A percentile compares a stretch with the other conserved stretches of the same genome.
Conservation (phyloP, 805 yeast genomes). For the Kazachstania kunashirensis region DNA sequence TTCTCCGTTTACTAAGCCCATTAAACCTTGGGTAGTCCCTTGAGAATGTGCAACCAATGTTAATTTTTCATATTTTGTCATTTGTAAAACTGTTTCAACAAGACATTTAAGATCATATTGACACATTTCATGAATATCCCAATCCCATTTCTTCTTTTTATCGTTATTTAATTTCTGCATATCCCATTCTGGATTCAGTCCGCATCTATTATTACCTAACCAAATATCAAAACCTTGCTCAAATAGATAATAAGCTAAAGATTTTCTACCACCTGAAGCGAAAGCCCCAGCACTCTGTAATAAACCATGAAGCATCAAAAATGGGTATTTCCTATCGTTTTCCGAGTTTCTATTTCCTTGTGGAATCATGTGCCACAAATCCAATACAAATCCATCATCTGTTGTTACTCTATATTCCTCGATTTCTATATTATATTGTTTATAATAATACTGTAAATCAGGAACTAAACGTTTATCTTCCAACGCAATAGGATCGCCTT, state of each 20-base stretch:
- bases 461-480: constrained; percentile 33
- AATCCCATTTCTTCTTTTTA: constrained; percentile 61
- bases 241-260: constrained; percentile 53
- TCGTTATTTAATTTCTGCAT: constrained; percentile 22
- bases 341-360: constrained; percentile 12
- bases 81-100: constrained; percentile 46
- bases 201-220: constrained; percentile 87
- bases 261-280: constrained; percentile 71
- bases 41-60: constrained; percentile 80
- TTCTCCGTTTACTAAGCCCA: constrained; percentile 47
- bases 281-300: constrained; percentile 81
- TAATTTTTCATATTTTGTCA: constrained; percentile 35
- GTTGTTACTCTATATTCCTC: constrained; percentile 56
- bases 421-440: constrained; percentile 49
- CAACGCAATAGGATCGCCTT: constrained; percentile 14
- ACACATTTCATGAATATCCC: constrained; percentile 86
- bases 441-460: constrained; percentile 60
- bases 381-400: constrained; percentile 69
- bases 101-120: constrained; percentile 66
- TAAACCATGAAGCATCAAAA: constrained; percentile 76
- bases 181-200: constrained; percentile 63
- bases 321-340: constrained; percentile 39
- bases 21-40: constrained; percentile 81
- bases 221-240: constrained; percentile 71
- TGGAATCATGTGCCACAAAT: constrained; percentile 40